These are phyloP conservation scores for Entomortierella lignicola DNA, from an alignment of 192 early-diverging fungal species.

Conservation along the genomic window DNA sequence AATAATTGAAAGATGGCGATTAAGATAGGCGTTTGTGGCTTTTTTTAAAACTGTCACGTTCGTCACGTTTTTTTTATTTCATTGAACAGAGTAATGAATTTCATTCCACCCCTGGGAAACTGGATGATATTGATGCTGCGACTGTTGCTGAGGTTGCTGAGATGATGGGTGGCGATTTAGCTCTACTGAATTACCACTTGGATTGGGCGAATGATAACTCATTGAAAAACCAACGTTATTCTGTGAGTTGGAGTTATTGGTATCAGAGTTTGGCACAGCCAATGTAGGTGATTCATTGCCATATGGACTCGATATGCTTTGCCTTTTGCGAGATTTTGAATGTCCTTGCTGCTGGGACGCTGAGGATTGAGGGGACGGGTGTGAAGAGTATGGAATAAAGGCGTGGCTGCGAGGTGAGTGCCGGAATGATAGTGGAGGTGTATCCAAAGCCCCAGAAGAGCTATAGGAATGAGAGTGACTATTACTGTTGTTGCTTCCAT, in stretches of 20 bases:
- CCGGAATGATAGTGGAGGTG: slow-evolving; percentile 16
- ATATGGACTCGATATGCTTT: slow-evolving; percentile 14
- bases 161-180: slow-evolving; percentile 1
- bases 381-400: slow-evolving; percentile 14
- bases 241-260: background rate
- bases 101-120: slow-evolving; percentile 22
- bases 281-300: slow-evolving; percentile 15
- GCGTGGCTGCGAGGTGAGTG: slow-evolving; percentile 21
- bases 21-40: no score
- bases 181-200: slow-evolving; percentile 2
- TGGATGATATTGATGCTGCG: slow-evolving; percentile 18
- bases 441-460: slow-evolving; percentile 21
- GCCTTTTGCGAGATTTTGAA: slow-evolving; percentile 13
- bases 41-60: no score
- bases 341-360: slow-evolving; percentile 14
- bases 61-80: slow-evolving; percentile 1
- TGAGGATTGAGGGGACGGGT: slow-evolving; percentile 3
- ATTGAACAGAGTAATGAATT: slow-evolving; percentile 12
- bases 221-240: slow-evolving; percentile 30
- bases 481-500: slow-evolving; percentile 3
- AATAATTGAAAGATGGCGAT: no score
- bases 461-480: slow-evolving; percentile 3
- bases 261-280: slow-evolving; percentile 5
- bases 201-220: slow-evolving; percentile 30
- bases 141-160: slow-evolving; percentile 7